Evolutionary conservation across 2,329 filamentous ascomycete species (phyloP).

Genomic region (Achaetomium macrosporum): DNA sequence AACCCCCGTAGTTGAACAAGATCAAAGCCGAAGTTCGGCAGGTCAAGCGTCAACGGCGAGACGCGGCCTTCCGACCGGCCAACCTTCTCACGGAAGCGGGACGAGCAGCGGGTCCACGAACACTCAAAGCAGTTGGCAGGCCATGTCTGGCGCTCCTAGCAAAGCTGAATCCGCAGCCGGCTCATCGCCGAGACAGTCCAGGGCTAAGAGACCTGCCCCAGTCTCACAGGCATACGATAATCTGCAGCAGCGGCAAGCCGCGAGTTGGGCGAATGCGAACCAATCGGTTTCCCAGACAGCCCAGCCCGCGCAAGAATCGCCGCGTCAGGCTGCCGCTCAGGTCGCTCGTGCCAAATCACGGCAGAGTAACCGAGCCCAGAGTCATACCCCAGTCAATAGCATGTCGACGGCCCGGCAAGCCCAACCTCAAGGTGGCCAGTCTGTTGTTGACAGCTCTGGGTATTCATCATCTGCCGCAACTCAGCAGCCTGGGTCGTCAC

Average conservation of each 20-base stretch:
- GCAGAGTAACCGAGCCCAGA: constrained; percentile 32
- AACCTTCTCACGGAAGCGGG: constrained; percentile 6
- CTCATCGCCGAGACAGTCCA: constrained; percentile 17
- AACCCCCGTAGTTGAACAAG: constrained; percentile 3
- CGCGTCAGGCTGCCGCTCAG: constrained; percentile 28
- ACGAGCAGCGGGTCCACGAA: neutral
- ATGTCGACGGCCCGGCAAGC: constrained; percentile 5
- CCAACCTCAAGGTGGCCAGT: constrained; percentile 12
- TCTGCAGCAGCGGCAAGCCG: constrained; percentile 14
- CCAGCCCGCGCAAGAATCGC: constrained; percentile 23
- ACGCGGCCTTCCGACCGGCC: constrained; percentile 15
- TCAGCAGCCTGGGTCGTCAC: constrained; percentile 13
- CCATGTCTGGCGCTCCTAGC: constrained; percentile 7
- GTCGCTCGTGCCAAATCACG: constrained; percentile 31
- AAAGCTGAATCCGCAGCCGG: constrained; percentile 1
- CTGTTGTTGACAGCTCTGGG: constrained; percentile 8
- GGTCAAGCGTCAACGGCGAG: constrained; percentile 8
- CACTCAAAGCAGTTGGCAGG: constrained; percentile 14
- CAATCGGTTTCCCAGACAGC: constrained; percentile 20
- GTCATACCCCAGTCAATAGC: constrained; percentile 26
- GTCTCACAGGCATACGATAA: constrained; percentile 18
- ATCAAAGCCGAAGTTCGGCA: constrained; percentile 1
- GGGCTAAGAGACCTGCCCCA: constrained; percentile 12
- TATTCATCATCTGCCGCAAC: constrained; percentile 16
- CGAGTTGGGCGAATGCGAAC: constrained; percentile 20